These are phyloP conservation scores for Daphne laureola DNA, from an alignment of 441 rosid species.

Conservation along the genomic window DNA sequence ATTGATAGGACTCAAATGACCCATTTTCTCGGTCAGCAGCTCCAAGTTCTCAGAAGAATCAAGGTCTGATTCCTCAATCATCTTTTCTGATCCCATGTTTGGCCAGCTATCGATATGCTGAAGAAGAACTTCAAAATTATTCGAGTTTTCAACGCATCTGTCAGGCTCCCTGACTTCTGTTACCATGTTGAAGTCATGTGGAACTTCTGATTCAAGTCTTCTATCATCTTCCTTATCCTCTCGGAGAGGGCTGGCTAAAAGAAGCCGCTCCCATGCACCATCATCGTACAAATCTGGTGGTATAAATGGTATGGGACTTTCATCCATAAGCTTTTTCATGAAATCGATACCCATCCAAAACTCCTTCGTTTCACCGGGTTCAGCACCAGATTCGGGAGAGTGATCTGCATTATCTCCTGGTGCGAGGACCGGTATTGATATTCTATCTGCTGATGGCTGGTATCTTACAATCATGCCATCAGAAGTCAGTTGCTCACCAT, in stretches of 20 bases:
- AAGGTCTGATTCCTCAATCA: constrained; percentile 19
- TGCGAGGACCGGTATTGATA: constrained; percentile 23
- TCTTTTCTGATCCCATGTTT: constrained; percentile 27
- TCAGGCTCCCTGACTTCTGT: constrained; percentile 25
- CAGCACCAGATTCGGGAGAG: constrained; percentile 18
- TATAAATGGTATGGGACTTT: constrained; percentile 43
- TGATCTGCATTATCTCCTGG: constrained; percentile 17
- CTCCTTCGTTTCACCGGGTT: constrained; percentile 44
- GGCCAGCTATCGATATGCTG: constrained; percentile 40
- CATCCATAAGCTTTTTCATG: constrained; percentile 60
- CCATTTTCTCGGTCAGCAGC: constrained; percentile 48
- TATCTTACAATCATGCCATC: constrained; percentile 55
- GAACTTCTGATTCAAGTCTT: constrained; percentile 23
- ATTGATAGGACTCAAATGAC: constrained; percentile 34
- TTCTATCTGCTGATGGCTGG: constrained; percentile 41
- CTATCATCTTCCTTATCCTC: constrained; percentile 20
- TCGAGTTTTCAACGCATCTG: constrained; percentile 23
- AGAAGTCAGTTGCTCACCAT: constrained; percentile 28
- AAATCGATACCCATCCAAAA: constrained; percentile 54
- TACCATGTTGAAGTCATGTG: constrained; percentile 25
- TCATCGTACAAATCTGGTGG: constrained; percentile 66
- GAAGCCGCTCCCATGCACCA: constrained; percentile 72
- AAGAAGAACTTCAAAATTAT: constrained; percentile 29
- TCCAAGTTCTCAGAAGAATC: constrained; percentile 40
- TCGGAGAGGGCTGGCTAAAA: constrained; percentile 35